Base-by-base conservation (phyloP, 768 basidiomycete species). In the Podaxis mareebaensis region DNA sequence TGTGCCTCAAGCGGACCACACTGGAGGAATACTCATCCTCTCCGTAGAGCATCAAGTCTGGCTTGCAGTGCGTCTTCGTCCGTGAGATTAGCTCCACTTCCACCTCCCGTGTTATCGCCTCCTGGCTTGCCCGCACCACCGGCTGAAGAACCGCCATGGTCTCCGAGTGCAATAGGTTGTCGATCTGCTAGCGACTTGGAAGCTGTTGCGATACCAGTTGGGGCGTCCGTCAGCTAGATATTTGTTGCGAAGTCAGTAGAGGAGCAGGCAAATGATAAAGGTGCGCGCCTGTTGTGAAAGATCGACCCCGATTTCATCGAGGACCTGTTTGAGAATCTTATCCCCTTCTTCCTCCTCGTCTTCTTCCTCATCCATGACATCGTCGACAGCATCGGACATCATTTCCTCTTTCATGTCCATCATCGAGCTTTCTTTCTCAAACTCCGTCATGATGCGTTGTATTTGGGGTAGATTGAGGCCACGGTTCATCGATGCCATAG, bases 351-450 rank as follows among this genome's bases (percentile, higher is more conserved):
- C 91, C 68, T 98, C 97, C 75, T 99, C 96, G 56, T 96, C 96
- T 70, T 96, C 96, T 77, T 95, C 95, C 36, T 91, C 90, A 66
- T 96, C 93, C 91, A 98, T 96, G 54, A 91, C 96, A 69, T 98
- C 96, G 76, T 99, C 97, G 15, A 99, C 92, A 13, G 95, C 91
- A 65, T 99, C 97, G 22, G 92, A 93, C 97, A 98, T 99, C 93
- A 99, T 98, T 74, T 97, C 96, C 77, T 98, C 97, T 75, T 98
- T 99, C 97, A 99, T 99, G 77, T 99, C 97, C 97, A 99, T 99
- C 77, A 90, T 94, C 4, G 94, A 88, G 68, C 91, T 96, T 77
- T 99, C 97, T 71, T 88, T 91, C 80, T 99, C 97, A 70, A 99
- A 99, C 52, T 99, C 96, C 69, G 89, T 93, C 93, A 99, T 96